These are phyloP conservation scores for Lineolata rhizophorae DNA, from an alignment of 495 filamentous ascomycete genomes.

Conservation along the genomic window DNA sequence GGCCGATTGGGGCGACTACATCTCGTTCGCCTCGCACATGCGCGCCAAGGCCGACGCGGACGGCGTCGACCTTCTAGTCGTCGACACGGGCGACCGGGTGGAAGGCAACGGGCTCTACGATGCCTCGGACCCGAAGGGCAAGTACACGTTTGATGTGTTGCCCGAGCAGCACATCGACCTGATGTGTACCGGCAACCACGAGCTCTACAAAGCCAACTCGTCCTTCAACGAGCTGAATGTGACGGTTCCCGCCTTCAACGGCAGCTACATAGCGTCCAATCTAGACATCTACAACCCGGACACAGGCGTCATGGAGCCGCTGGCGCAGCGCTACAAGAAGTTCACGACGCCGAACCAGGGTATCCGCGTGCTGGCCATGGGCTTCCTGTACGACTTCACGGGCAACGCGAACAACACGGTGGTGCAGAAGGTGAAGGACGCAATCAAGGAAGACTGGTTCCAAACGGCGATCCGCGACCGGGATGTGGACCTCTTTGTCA, in stretches of 20 bases:
- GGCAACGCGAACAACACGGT: constrained; percentile 76
- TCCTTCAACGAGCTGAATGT: constrained; percentile 51
- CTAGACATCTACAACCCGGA: constrained; percentile 65
- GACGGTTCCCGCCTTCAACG: constrained; percentile 58
- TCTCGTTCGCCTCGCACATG: constrained; percentile 77
- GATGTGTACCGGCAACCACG: constrained; percentile 82
- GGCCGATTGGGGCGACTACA: constrained; percentile 94
- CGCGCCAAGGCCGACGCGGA: constrained; percentile 50
- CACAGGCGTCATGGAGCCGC: constrained; percentile 43
- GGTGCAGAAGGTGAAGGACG: constrained; percentile 54
- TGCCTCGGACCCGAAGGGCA: constrained; percentile 63
- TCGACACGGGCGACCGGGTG: constrained; percentile 86
- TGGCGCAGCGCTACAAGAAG: constrained; percentile 65
- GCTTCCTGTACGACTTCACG: constrained; percentile 85
- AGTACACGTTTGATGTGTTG: constrained; percentile 71
- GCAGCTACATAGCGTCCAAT: constrained; percentile 71
- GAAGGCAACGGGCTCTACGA: constrained; percentile 98
- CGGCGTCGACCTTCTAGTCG: constrained; percentile 62
- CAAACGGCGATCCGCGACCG: constrained; percentile 57
- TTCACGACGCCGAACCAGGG: constrained; percentile 77
- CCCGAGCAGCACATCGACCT: constrained; percentile 64
- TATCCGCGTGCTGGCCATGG: constrained; percentile 67
- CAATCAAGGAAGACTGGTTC: constrained; percentile 75
- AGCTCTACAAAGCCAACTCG: constrained; percentile 65
- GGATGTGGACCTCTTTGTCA: constrained; percentile 70